Percentiles rank a stretch among this genome's conserved stretches.
Evolutionary conservation across 2,329 filamentous ascomycete species (phyloP).

Genomic region (Samsoniella hepiali): DNA sequence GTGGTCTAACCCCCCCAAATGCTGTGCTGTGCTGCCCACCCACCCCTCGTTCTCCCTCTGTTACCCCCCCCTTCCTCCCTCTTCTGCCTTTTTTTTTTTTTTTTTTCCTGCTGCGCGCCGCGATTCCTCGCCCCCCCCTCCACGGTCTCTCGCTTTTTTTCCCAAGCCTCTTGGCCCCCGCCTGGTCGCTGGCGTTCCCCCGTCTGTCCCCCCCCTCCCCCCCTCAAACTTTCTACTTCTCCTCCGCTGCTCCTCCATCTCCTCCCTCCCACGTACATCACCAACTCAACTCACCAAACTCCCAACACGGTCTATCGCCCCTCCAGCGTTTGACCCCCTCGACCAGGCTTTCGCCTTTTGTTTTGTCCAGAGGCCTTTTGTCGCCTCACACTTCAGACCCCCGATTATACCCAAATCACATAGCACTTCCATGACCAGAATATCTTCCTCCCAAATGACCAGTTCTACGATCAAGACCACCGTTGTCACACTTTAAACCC

Average conservation of each 20-base stretch:
- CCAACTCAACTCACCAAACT: slow-evolving; percentile 8
- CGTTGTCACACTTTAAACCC: slow-evolving; percentile 67
- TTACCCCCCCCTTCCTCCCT: slow-evolving; percentile 14
- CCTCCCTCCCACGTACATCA: slow-evolving; percentile 11
- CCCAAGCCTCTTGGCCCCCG: slow-evolving; percentile 14
- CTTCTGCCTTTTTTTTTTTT: not conserved
- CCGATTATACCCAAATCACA: slow-evolving; percentile 17
- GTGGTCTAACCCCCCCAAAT: not conserved
- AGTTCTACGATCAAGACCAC: slow-evolving; percentile 46
- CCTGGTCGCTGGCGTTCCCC: slow-evolving; percentile 8
- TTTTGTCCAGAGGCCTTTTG: slow-evolving; percentile 7
- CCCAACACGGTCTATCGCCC: slow-evolving; percentile 7
- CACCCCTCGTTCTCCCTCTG: slow-evolving; percentile 7
- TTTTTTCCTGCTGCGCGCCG: slow-evolving; percentile 6
- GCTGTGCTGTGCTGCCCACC: not conserved
- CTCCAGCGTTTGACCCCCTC: not conserved
- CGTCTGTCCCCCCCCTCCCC: slow-evolving; percentile 1
- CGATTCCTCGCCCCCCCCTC: slow-evolving; percentile 2
- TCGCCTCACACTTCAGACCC: slow-evolving; percentile 9
- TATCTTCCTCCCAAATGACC: slow-evolving; percentile 51
- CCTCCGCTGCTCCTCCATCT: slow-evolving; percentile 13
- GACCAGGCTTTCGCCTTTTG: slow-evolving; percentile 5
- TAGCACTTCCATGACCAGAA: slow-evolving; percentile 39
- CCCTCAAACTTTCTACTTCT: slow-evolving; percentile 18
- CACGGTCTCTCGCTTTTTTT: slow-evolving; percentile 11